These are phyloP conservation scores for Dillenia turbinata DNA, from an alignment of 164 flowering plant genomes.

Conservation along the genomic window DNA sequence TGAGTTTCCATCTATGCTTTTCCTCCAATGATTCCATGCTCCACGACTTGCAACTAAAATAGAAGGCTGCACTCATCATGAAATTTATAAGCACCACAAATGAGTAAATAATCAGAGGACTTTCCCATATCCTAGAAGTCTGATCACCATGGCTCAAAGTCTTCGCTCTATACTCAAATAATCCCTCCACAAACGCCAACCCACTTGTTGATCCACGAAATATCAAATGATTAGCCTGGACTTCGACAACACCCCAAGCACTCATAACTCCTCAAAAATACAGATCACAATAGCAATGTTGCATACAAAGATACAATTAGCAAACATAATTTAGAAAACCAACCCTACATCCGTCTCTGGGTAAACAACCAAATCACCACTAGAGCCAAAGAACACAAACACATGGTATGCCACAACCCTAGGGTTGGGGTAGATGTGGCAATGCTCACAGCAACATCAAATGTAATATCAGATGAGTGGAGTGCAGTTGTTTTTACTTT, in stretches of 20 bases:
- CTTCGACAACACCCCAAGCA: conserved; percentile 69
- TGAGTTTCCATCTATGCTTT: conserved; percentile 16
- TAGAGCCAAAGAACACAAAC: conserved; percentile 41
- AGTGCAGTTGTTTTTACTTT: no score
- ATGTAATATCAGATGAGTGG: no score
- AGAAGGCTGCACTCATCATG: conserved; percentile 95
- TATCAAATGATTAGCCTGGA: conserved; percentile 63
- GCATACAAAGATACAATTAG: conserved; percentile 74
- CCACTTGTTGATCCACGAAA: conserved; percentile 89
- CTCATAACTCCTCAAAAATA: conserved; percentile 85
- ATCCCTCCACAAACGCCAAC: conserved; percentile 82
- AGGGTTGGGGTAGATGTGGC: no score
- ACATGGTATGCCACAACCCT: conserved; percentile 48
- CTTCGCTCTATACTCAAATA: conserved; percentile 96
- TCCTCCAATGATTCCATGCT: conserved; percentile 35
- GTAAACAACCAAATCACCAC: conserved; percentile 46
- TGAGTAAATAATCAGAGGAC: conserved; percentile 91
- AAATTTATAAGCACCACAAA: conserved; percentile 87
- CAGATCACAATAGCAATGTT: conserved; percentile 69
- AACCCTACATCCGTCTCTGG: conserved; percentile 56
- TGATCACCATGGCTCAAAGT: conserved; percentile 97
- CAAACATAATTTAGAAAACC: conserved; percentile 66
- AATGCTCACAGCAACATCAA: no score
- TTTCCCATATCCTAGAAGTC: conserved; percentile 94
- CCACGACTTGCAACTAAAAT: conserved; percentile 81